Conservation (phyloP, 1,139 yeast species). For the Kluyveromyces sp. region DNA sequence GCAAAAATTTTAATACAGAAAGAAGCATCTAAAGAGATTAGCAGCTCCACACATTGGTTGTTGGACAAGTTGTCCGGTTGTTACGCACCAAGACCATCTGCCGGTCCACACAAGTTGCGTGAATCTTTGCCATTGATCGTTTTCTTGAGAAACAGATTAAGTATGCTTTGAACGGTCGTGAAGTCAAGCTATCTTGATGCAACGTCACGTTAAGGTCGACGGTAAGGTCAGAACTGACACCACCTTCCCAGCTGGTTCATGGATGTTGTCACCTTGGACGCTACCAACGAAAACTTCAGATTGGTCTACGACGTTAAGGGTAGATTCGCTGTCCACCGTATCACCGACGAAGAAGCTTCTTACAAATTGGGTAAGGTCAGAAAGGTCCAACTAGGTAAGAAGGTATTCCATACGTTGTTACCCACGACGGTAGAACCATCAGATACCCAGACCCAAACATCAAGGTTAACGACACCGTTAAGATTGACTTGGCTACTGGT, state of each 20-base stretch:
- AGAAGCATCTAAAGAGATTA: slow-evolving; percentile 96
- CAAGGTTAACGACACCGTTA: slow-evolving; percentile 95
- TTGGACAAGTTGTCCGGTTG: slow-evolving; percentile 99
- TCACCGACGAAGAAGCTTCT: slow-evolving; percentile 95
- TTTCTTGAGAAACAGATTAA: slow-evolving; percentile 98
- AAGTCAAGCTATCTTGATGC: slow-evolving; percentile 98
- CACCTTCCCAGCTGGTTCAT: slow-evolving; percentile 98
- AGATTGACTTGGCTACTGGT: slow-evolving; percentile 92
- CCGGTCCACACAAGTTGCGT: slow-evolving; percentile 99
- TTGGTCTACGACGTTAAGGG: slow-evolving; percentile 97
- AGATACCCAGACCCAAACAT: slow-evolving; percentile 98
- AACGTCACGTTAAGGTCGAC: slow-evolving; percentile 98
- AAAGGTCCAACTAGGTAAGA: slow-evolving; percentile 97
- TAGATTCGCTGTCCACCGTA: slow-evolving; percentile 98
- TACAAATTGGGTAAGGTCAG: slow-evolving; percentile 97
- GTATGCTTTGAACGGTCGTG: slow-evolving; percentile 99
- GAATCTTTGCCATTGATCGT: slow-evolving; percentile 97
- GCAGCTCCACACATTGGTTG: slow-evolving; percentile 99
- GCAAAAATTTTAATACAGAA: slow-evolving; percentile 35
- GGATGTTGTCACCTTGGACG: slow-evolving; percentile 96
- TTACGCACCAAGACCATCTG: slow-evolving; percentile 99
- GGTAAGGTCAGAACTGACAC: slow-evolving; percentile 99
- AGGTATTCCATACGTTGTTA: slow-evolving; percentile 94
- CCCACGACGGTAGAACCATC: slow-evolving; percentile 99
- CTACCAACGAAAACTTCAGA: slow-evolving; percentile 99